Evolutionary conservation across 2,329 filamentous ascomycete species (phyloP), one percentile per base, ranked within the genome.

Genomic region (Tolypocladium ophioglossoides): DNA sequence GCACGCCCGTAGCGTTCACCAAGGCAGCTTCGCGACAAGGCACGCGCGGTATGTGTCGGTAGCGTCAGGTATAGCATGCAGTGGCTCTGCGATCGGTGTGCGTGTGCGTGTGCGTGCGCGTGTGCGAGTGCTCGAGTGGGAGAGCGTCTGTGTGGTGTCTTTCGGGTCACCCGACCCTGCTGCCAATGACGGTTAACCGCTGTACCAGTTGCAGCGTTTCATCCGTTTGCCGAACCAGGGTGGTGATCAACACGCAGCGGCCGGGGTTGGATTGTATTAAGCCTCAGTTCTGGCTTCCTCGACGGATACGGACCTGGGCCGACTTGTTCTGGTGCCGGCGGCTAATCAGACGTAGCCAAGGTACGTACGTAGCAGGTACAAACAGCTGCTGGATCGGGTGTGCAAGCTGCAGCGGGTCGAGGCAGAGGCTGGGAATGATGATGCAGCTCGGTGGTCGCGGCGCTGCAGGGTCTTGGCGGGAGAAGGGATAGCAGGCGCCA

Each of bases 151-250:
- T 54, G 50, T 50, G 55, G 52, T 58, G 52, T 55, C 52, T 57
- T 53, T 52, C 48, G 39, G 57, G 59, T 62, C 61, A 62, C 58
- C 57, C 59, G 61, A 60, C 60, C 59, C 55, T 46, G 52, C 53
- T 53, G 53, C 57, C 55, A 59, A 54, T 58, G 30, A 50, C 34
- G 61, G 61, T 59, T 65, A 66, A 64, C 63, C 64, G 65, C 66
- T 64, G 53, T 51, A 18, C 50, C 50, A 53, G 50, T 14, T 52
- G 61, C 59, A 62, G 61, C 59, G 64, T 69, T 60, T 65, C 62
- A 69, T 67, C 66, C 62, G 65, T 60, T 61, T 64, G 61, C 60
- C 57, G 57, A 58, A 60, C 61, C 57, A 52, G 63, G 63, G 59
- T 63, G 62, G 67, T 63, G 63, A 67, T 64, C 61, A 62, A 59